Conservation (phyloP, 148 eudicot species). For the Heliamphora exappendiculata region DNA sequence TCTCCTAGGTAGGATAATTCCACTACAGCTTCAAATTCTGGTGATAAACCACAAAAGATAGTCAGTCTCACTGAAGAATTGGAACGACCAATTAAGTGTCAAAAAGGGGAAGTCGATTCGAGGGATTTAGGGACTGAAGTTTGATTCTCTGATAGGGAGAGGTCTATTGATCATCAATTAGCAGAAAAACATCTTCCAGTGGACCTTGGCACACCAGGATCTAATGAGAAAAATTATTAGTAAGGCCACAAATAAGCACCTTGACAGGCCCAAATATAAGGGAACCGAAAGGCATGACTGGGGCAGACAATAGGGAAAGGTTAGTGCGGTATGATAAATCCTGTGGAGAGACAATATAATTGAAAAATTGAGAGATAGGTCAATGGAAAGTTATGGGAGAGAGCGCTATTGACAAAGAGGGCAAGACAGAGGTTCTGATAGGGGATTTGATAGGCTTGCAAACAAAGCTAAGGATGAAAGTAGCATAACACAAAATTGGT, state of each 20-base stretch:
- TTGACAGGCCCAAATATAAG: slow-evolving; percentile 65
- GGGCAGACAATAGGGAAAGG: slow-evolving; percentile 65
- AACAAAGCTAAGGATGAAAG: slow-evolving; percentile 75
- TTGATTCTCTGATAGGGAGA: slow-evolving; percentile 60
- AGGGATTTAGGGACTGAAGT: slow-evolving; percentile 57
- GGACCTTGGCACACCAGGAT: slow-evolving; percentile 47
- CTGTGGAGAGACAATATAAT: slow-evolving; percentile 57
- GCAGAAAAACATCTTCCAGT: slow-evolving; percentile 35
- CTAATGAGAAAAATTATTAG: slow-evolving; percentile 41
- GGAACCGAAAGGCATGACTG: slow-evolving; percentile 69
- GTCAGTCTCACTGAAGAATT: slow-evolving; percentile 74
- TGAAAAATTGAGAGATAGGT: slow-evolving; percentile 71
- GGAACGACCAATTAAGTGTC: slow-evolving; percentile 66
- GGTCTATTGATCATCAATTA: slow-evolving; percentile 34
- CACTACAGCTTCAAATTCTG: slow-evolving; percentile 31
- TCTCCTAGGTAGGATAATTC: slow-evolving; percentile 72
- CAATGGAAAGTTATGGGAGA: slow-evolving; percentile 79
- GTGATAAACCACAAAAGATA: slow-evolving; percentile 69
- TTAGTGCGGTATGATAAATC: slow-evolving; percentile 62
- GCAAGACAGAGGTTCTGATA: slow-evolving; percentile 59
- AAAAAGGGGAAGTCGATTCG: slow-evolving; percentile 64
- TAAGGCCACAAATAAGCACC: slow-evolving; percentile 46
- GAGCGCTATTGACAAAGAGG: slow-evolving; percentile 75
- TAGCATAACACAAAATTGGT: too few relatives aligned
- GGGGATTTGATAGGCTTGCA: slow-evolving; percentile 47